A percentile compares a stretch with the other conserved stretches of the same genome.
Evolutionary conservation across 768 basidiomycete genomes (phyloP).

Genomic region (Rhizopogon rudus): DNA sequence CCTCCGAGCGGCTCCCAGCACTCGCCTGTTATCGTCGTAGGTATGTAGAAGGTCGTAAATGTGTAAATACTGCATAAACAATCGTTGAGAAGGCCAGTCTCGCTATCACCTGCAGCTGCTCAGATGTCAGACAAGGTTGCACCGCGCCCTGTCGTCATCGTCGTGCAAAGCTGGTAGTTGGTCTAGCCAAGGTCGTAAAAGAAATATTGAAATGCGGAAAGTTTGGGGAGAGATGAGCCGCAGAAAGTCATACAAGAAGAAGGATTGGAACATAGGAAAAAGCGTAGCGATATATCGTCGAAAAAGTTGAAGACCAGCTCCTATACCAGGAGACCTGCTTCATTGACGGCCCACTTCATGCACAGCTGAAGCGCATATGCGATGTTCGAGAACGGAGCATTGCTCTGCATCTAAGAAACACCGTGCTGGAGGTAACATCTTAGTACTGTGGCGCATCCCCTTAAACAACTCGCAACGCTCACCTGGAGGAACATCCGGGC

Average conservation of each 20-base stretch:
- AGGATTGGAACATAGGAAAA: not conserved
- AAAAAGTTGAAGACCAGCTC: not conserved
- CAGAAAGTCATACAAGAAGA: not conserved
- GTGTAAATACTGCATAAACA: no score
- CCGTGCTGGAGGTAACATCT: not conserved
- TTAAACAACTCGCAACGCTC: not conserved
- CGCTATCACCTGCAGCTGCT: no score
- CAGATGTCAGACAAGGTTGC: no score
- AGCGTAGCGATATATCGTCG: not conserved
- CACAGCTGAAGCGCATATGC: not conserved
- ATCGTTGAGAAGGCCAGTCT: no score
- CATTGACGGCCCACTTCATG: not conserved
- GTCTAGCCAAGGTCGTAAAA: no score
- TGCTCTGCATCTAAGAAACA: not conserved
- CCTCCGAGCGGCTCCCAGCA: no score
- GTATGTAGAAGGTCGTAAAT: no score
- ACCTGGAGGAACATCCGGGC: not conserved
- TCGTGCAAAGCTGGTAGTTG: no score
- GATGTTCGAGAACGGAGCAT: not conserved
- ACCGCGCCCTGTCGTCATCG: no score
- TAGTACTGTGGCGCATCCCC: not conserved
- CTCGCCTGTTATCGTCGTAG: no score
- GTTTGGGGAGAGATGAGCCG: not conserved
- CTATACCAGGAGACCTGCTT: not conserved
- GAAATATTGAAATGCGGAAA: no score